Conservation (phyloP, 495 filamentous ascomycete genomes). For the Penicillium silybi region DNA sequence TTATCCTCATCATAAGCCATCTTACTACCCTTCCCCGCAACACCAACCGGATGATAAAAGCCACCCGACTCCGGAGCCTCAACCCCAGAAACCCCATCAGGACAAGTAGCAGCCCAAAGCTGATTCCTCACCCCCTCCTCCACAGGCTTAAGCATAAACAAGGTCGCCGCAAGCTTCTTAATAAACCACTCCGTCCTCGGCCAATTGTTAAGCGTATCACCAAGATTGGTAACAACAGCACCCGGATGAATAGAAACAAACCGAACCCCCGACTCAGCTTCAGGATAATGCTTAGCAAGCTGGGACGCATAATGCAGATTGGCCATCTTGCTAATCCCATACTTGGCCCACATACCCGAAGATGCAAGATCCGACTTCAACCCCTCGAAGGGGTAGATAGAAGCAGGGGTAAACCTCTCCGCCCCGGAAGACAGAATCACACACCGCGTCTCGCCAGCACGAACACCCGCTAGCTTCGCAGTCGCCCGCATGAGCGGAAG, state of each 20-base stretch:
- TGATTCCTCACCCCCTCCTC: constrained; percentile 43
- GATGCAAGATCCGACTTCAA: not conserved
- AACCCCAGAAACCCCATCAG: constrained; percentile 27
- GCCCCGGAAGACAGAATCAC: constrained; percentile 31
- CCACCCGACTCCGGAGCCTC: not conserved
- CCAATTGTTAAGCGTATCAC: constrained; percentile 1
- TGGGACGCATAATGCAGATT: constrained; percentile 44
- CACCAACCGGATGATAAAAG: constrained; percentile 47
- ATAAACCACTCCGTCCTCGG: not conserved
- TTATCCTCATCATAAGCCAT: constrained; percentile 35
- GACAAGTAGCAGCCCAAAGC: constrained; percentile 44
- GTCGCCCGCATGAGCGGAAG: constrained; percentile 49
- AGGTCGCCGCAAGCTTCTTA: not conserved
- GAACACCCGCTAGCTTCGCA: constrained; percentile 15
- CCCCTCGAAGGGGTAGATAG: constrained; percentile 45
- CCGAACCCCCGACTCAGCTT: constrained; percentile 19
- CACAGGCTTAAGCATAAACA: constrained; percentile 8
- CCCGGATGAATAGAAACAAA: constrained; percentile 38
- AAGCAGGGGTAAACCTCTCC: constrained; percentile 34
- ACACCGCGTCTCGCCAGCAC: constrained; percentile 18
- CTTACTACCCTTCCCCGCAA: not conserved
- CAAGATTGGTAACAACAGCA: constrained; percentile 28
- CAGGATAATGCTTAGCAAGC: constrained; percentile 37
- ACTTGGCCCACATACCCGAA: constrained; percentile 17
- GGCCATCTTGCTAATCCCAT: constrained; percentile 46